Conservation (phyloP, 2,329 filamentous ascomycete genomes). For the Arthroderma sp. region DNA sequence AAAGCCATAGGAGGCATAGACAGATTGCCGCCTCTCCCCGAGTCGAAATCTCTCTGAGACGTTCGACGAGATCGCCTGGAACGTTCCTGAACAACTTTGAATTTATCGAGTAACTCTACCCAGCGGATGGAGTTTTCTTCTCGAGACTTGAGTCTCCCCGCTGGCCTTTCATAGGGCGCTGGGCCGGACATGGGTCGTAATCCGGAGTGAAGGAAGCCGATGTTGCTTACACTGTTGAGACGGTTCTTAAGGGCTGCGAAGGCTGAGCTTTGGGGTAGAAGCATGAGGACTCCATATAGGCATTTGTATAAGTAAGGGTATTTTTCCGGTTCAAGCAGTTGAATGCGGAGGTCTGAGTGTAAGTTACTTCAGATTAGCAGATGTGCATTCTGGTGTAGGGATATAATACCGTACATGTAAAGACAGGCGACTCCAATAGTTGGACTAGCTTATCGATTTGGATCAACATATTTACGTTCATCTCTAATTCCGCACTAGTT, state of each 20-base stretch:
- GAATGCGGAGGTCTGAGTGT: slow-evolving; percentile 70
- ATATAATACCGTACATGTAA: slow-evolving; percentile 58
- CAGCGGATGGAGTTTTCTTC: slow-evolving; percentile 80
- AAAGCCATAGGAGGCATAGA: slow-evolving; percentile 17
- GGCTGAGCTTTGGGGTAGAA: slow-evolving; percentile 92
- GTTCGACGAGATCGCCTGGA: slow-evolving; percentile 57
- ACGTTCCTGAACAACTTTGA: slow-evolving; percentile 77
- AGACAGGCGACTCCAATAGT: slow-evolving; percentile 89
- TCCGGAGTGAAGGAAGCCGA: slow-evolving; percentile 81
- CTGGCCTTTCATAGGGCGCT: neutral
- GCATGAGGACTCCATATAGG: slow-evolving; percentile 91
- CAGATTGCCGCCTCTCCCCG: slow-evolving; percentile 31
- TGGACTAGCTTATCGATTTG: slow-evolving; percentile 98
- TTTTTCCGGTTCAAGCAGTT: slow-evolving; percentile 87
- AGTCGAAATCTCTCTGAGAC: slow-evolving; percentile 35
- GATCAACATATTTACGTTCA: slow-evolving; percentile 97
- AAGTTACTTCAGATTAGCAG: neutral
- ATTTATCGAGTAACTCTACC: slow-evolving; percentile 88
- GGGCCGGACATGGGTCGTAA: slow-evolving; percentile 52
- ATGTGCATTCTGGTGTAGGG: neutral
- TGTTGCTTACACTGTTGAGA: slow-evolving; percentile 91
- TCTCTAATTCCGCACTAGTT: slow-evolving; percentile 78
- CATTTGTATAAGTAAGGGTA: slow-evolving; percentile 96
- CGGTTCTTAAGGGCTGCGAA: slow-evolving; percentile 95
- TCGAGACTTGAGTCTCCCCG: slow-evolving; percentile 58